phyloP scores from a whole-genome alignment of 2,329 filamentous ascomycete genomes.

The Pestalotiopsis sp. region DNA sequence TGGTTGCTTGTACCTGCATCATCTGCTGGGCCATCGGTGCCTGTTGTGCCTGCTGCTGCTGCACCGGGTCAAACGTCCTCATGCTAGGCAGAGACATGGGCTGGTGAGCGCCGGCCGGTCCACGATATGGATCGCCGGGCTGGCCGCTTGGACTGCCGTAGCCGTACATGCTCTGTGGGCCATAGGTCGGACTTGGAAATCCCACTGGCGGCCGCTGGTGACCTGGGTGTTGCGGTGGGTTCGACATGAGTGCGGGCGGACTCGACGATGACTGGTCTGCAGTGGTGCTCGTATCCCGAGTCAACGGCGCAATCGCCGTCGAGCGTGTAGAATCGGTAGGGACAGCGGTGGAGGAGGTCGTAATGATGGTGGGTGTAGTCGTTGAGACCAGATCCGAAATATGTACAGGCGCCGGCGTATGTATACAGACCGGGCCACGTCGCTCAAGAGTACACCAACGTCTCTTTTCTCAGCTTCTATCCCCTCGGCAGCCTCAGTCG shows the following conservation, averaged over 20 bases:
- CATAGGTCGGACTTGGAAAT: slow-evolving; percentile 30
- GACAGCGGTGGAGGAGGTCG: background rate
- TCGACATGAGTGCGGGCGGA: slow-evolving; percentile 29
- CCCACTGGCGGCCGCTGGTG: slow-evolving; percentile 25
- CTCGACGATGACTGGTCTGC: slow-evolving; percentile 19
- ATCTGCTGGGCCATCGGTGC: slow-evolving; percentile 37
- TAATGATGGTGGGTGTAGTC: background rate
- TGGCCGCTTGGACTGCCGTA: slow-evolving; percentile 27
- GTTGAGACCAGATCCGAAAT: background rate
- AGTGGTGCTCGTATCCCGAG: slow-evolving; percentile 20
- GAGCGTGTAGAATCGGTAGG: background rate
- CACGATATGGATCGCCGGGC: slow-evolving; percentile 39
- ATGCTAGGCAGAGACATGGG: slow-evolving; percentile 45
- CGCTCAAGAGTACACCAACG: background rate
- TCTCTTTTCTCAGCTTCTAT: slow-evolving; percentile 7
- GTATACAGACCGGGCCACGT: slow-evolving; percentile 8
- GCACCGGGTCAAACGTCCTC: slow-evolving; percentile 42
- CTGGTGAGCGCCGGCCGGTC: slow-evolving; percentile 30
- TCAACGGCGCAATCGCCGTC: slow-evolving; percentile 19
- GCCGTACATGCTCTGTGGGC: slow-evolving; percentile 31
- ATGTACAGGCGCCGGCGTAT: background rate
- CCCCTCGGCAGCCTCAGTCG: slow-evolving; percentile 3
- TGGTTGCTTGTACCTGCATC: slow-evolving; percentile 37
- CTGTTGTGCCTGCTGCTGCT: slow-evolving; percentile 30
- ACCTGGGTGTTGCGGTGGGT: slow-evolving; percentile 29